Conservation (phyloP, 139 green algal species). For the Micractinium sp. region DNA sequence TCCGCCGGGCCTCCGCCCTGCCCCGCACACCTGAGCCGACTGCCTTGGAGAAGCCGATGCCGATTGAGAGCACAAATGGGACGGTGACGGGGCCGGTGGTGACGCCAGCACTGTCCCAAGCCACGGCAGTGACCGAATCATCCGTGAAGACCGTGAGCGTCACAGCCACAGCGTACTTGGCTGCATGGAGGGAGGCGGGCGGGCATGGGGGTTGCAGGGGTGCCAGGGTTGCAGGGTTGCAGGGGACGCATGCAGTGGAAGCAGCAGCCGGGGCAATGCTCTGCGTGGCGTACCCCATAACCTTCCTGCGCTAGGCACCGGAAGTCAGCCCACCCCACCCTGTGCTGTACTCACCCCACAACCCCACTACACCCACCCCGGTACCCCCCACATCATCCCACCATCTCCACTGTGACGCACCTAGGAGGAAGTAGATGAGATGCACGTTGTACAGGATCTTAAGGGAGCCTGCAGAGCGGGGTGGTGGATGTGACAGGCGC, state of each 20-base stretch:
- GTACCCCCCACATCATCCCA: too few relatives aligned
- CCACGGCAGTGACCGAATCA: slow-evolving; percentile 55
- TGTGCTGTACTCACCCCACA: too few relatives aligned
- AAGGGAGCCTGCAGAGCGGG: slow-evolving; percentile 44
- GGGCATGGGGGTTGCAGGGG: too few relatives aligned
- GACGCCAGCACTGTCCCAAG: slow-evolving; percentile 52
- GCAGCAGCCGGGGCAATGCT: too few relatives aligned
- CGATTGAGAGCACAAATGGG: slow-evolving; percentile 54
- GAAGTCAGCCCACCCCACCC: too few relatives aligned
- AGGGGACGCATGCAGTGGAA: too few relatives aligned
- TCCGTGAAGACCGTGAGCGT: slow-evolving; percentile 38
- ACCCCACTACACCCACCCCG: too few relatives aligned
- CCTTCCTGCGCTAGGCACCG: too few relatives aligned
- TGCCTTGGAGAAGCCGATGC: slow-evolving; percentile 7
- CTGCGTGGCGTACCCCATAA: too few relatives aligned
- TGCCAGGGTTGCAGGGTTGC: too few relatives aligned
- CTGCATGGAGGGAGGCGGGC: background rate
- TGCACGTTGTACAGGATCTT: slow-evolving; percentile 60
- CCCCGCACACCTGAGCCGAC: background rate
- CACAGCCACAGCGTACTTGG: slow-evolving; percentile 53
- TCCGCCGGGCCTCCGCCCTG: too few relatives aligned
- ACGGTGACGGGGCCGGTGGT: slow-evolving; percentile 41
- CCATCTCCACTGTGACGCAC: background rate
- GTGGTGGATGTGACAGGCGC: too few relatives aligned
- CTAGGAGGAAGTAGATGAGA: slow-evolving; percentile 62